Evolutionary conservation across 108 stramenopile genomes (phyloP).

Genomic region (Conticribra weissflogii): DNA sequence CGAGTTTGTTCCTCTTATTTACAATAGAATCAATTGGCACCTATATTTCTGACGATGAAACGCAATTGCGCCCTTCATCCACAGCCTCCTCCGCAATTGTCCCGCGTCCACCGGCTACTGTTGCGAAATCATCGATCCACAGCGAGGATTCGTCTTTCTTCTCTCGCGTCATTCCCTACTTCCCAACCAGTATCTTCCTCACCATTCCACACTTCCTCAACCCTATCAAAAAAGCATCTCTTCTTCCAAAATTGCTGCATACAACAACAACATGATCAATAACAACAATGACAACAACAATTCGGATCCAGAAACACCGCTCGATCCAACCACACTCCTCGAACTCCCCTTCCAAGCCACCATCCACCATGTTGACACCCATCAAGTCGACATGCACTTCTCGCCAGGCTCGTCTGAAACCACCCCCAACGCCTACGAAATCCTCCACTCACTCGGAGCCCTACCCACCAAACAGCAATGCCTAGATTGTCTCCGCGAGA

Average conservation of each 20-base stretch:
- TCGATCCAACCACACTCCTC: constrained; percentile 25
- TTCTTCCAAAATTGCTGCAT: no score
- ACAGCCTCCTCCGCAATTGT: constrained; percentile 35
- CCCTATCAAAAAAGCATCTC: constrained; percentile 50
- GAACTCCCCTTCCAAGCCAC: constrained; percentile 79
- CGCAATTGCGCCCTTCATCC: not conserved
- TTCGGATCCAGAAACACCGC: constrained; percentile 4
- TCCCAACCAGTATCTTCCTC: constrained; percentile 71
- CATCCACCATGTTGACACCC: constrained; percentile 26
- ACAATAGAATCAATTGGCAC: not conserved
- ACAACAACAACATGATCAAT: not conserved
- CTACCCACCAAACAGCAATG: constrained; percentile 55
- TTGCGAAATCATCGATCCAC: constrained; percentile 69
- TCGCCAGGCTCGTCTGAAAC: constrained; percentile 27
- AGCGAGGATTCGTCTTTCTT: constrained; percentile 49
- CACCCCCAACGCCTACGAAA: constrained; percentile 50
- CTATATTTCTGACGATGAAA: not conserved
- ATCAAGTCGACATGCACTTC: constrained; percentile 7
- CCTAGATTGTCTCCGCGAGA: constrained; percentile 69
- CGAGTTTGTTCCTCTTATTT: no score
- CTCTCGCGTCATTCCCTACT: constrained; percentile 56
- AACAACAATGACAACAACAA: not conserved
- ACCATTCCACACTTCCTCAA: constrained; percentile 41
- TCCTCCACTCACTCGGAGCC: constrained; percentile 28
- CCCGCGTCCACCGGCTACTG: constrained; percentile 61